Evolutionary conservation across 1,284 basidiomycete species (phyloP).

Genomic region (Gymnopus androsaceus): DNA sequence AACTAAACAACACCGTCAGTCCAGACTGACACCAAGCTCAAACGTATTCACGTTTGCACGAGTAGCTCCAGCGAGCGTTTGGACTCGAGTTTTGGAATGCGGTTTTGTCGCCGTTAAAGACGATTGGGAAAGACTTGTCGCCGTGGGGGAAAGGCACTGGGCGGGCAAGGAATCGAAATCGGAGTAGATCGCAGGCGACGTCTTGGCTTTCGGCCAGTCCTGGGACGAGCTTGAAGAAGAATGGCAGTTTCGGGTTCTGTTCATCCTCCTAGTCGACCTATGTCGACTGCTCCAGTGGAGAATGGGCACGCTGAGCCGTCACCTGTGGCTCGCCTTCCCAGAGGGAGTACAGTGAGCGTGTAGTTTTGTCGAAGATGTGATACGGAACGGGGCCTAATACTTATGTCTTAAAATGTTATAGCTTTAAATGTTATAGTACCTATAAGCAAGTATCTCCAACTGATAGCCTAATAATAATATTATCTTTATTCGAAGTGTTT

Average conservation of each 20-base stretch:
- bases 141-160: too few species aligned
- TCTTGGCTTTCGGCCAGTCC: constrained; percentile 11
- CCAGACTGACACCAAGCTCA: not conserved
- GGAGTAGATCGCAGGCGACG: not conserved
- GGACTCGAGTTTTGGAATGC: not conserved
- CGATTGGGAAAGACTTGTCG: not conserved
- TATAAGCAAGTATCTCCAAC: too few species aligned
- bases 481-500: too few species aligned
- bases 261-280: constrained; percentile 1
- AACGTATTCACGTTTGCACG: not conserved
- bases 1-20: not conserved
- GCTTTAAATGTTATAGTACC: too few species aligned
- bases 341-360: too few species aligned
- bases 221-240: constrained; percentile 10
- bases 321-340: not conserved
- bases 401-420: too few species aligned
- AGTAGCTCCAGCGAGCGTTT: not conserved
- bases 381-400: too few species aligned
- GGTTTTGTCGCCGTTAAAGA: constrained; percentile 2
- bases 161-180: not conserved
- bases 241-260: not conserved
- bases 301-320: not conserved
- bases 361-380: too few species aligned
- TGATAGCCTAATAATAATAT: too few species aligned
- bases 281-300: not conserved